Evolutionary conservation across 1,139 yeast species (phyloP), one percentile per base, ranked within the genome.

Genomic region (Kluyveromyces sp.): DNA sequence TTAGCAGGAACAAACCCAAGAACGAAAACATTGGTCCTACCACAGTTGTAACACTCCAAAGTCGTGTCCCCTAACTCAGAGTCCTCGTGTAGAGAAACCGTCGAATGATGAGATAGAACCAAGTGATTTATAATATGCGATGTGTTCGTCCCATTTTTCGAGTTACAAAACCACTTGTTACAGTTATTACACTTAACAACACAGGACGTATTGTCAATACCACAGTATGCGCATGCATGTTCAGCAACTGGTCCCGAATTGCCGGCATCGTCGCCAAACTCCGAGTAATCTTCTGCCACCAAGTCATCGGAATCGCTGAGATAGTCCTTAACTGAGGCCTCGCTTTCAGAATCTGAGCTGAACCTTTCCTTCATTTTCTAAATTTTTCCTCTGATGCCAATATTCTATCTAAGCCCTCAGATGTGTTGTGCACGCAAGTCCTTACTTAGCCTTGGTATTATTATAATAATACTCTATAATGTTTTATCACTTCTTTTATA

Each of bases 41-140:
- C 96, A 70, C 97, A 90, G 59, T 83, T 83, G 67, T 89, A 90
- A 68, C 97, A 90, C 63, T 90, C 97, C 51, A 90, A 69, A 1
- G 80, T 75, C 3, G 92, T 83, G 48, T 84, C 96, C 10, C 97
- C 97, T 39, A 89, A 70, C 52, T 86, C 92, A 0, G 92, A 81
- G 35, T 85, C 85, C 37, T 80, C 81, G 61, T 89, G 97, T 43
- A 88, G 70, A 3, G 83, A 73, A 2, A 89, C 90, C 34, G 72
- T 71, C 58, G 83, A 81, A 63, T 90, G 97, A 50, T 84, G 79
- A 2, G 96, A 77, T 57, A 86, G 69, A 34, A 88, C 95, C 62
- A 89, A 69, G 65, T 90, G 97, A 21, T 88, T 85, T 15, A 90
- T 81, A 32, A 90, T 86, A 63, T 90, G 97, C 1, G 96, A 84